These are phyloP conservation scores for Blastobotrys americana DNA, from an alignment of 805 yeast genomes.

Conservation along the genomic window DNA sequence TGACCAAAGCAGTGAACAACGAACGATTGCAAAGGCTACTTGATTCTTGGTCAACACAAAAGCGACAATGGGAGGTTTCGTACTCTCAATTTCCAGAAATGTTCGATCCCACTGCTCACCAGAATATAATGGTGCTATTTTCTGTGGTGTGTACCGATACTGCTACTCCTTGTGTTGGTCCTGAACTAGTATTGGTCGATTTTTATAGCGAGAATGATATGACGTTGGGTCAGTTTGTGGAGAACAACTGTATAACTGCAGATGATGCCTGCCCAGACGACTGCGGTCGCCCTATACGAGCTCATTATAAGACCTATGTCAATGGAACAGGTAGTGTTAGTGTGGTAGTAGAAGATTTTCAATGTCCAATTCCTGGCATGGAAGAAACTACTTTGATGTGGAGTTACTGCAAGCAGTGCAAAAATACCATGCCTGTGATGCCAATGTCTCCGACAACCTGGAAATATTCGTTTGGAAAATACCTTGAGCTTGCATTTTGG, in stretches of 20 bases:
- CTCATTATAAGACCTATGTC: constrained; percentile 80
- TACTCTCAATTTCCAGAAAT: constrained; percentile 47
- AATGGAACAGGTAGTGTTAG: constrained; percentile 82
- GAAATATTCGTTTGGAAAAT: constrained; percentile 90
- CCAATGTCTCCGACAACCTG: constrained; percentile 83
- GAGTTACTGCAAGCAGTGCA: constrained; percentile 83
- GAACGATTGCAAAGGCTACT: constrained; percentile 26
- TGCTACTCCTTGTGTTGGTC: constrained; percentile 90
- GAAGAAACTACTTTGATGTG: constrained; percentile 75
- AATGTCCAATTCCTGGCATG: constrained; percentile 50
- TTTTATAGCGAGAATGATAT: constrained; percentile 88
- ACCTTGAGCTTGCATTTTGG: constrained; percentile 80
- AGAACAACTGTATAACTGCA: constrained; percentile 66
- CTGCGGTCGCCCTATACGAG: constrained; percentile 61
- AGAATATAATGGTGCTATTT: constrained; percentile 67
- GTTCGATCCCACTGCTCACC: constrained; percentile 67
- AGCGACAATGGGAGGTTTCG: constrained; percentile 64
- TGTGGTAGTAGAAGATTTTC: constrained; percentile 58
- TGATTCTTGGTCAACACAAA: constrained; percentile 33
- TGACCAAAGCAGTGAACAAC: constrained; percentile 32
- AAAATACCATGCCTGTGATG: constrained; percentile 62
- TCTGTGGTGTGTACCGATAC: constrained; percentile 77
- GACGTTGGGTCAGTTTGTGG: constrained; percentile 82
- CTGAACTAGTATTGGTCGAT: constrained; percentile 74
- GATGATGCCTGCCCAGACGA: constrained; percentile 66